Conservation (phyloP, 495 filamentous ascomycete genomes). For the Paragyromitra xinjiangensis region DNA sequence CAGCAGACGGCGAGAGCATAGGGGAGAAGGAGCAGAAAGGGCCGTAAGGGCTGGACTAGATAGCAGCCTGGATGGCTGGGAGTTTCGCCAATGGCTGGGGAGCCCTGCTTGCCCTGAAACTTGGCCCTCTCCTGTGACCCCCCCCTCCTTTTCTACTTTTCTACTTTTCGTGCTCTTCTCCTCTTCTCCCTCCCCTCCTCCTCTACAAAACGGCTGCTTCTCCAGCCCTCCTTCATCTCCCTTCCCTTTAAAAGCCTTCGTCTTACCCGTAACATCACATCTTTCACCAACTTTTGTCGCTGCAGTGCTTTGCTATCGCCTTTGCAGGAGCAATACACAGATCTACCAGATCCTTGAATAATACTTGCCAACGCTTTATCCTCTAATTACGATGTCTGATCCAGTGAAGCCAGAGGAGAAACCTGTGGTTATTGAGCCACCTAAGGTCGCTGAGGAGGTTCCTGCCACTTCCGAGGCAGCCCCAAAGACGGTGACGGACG, state of each 20-base stretch:
- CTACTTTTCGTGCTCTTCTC: conserved; percentile 50
- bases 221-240: conserved; percentile 50
- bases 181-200: conserved; percentile 43
- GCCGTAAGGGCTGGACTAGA: conserved; percentile 37
- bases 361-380: conserved; percentile 17
- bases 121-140: conserved; percentile 33
- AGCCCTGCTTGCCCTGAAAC: conserved; percentile 53
- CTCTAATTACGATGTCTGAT: conserved; percentile 52
- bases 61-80: conserved; percentile 48
- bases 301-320: conserved; percentile 32
- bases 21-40: neutral
- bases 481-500: conserved; percentile 61
- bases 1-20: neutral
- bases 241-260: conserved; percentile 6
- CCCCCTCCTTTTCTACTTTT: conserved; percentile 21
- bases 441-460: conserved; percentile 60
- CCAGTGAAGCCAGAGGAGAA: conserved; percentile 62
- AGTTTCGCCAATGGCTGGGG: conserved; percentile 39
- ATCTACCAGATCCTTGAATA: conserved; percentile 23
- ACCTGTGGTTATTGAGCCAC: conserved; percentile 59
- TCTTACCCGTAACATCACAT: neutral
- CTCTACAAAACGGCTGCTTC: conserved; percentile 43
- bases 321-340: conserved; percentile 14
- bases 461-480: conserved; percentile 62
- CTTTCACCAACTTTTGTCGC: neutral